A percentile compares a stretch with the other conserved stretches of the same genome.
phyloP scores from a whole-genome alignment of 805 yeast species.

The Candida ulmi region DNA sequence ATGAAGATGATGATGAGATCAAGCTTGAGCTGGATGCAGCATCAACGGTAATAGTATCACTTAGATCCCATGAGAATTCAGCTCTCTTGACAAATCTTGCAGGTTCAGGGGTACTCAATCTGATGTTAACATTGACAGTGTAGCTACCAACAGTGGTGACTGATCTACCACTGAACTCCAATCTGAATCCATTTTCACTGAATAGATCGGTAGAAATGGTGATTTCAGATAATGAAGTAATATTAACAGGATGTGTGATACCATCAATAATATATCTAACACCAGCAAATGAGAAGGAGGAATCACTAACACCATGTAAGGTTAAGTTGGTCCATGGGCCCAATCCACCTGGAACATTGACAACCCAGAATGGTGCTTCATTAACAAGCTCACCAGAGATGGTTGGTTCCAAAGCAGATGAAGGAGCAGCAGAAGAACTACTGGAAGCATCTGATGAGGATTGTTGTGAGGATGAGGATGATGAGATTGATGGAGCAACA shows the following conservation, averaged over 20 bases:
- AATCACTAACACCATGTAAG: constrained; percentile 1
- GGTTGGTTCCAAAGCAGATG: background rate
- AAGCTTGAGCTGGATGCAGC: background rate
- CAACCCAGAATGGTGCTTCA: background rate
- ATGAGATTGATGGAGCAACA: background rate
- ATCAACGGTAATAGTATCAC: constrained; percentile 5
- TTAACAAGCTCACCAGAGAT: background rate
- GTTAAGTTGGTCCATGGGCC: background rate
- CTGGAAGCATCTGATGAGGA: background rate
- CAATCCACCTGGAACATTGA: background rate
- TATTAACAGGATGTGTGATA: constrained; percentile 1
- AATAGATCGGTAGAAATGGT: background rate
- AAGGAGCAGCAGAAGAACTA: background rate
- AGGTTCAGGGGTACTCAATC: constrained; percentile 2
- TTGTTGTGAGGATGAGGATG: too few species aligned
- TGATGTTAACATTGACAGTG: constrained; percentile 1
- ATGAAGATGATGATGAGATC: background rate
- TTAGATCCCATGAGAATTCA: constrained; percentile 1
- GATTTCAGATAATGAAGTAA: constrained; percentile 2
- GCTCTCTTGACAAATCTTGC: constrained; percentile 7
- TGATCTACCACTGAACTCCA: constrained; percentile 4
- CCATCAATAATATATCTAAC: constrained; percentile 2
- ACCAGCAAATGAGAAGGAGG: constrained; percentile 1
- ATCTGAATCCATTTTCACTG: constrained; percentile 3
- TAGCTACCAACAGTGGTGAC: constrained; percentile 1